A percentile compares a stretch with the other conserved stretches of the same genome.
Evolutionary conservation across 164 flowering plant genomes (phyloP).

Genomic region (Tinospora cordifolia): DNA sequence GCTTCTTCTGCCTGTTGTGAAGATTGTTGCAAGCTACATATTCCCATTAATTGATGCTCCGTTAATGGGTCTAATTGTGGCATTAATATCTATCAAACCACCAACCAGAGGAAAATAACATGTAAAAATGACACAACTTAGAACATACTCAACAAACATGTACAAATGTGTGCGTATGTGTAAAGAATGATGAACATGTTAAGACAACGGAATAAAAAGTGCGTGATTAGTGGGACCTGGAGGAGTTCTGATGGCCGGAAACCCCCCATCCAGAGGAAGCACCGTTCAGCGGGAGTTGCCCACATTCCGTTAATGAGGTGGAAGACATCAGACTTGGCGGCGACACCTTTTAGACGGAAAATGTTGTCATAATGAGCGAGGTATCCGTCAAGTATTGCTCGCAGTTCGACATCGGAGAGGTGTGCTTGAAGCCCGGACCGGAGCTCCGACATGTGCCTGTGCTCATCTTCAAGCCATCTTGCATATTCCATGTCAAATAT

Average conservation of each 20-base stretch:
- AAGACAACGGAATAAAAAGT: not conserved
- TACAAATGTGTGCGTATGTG: not conserved
- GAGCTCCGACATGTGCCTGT: slow-evolving; percentile 77
- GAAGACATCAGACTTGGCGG: slow-evolving; percentile 84
- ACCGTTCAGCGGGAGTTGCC: slow-evolving; percentile 89
- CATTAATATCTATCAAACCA: slow-evolving; percentile 43
- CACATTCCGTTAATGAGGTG: slow-evolving; percentile 92
- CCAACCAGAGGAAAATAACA: not conserved
- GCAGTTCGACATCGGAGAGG: slow-evolving; percentile 57
- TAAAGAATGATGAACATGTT: no score
- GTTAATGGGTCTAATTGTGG: slow-evolving; percentile 80
- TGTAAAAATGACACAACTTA: not conserved
- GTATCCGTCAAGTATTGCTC: slow-evolving; percentile 56
- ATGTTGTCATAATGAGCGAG: slow-evolving; percentile 79
- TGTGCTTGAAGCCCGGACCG: slow-evolving; percentile 63
- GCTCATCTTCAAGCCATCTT: slow-evolving; percentile 89
- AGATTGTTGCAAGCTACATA: slow-evolving; percentile 75
- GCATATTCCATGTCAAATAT: slow-evolving; percentile 94
- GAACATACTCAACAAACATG: not conserved
- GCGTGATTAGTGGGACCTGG: slow-evolving; percentile 39
- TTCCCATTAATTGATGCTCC: slow-evolving; percentile 85
- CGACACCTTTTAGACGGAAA: slow-evolving; percentile 63
- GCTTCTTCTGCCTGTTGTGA: slow-evolving; percentile 97
- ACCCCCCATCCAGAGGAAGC: slow-evolving; percentile 99
- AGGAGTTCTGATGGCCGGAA: slow-evolving; percentile 92